These are phyloP conservation scores for Penicillium paneum DNA, from an alignment of 2,329 filamentous ascomycete species.

Conservation along the genomic window DNA sequence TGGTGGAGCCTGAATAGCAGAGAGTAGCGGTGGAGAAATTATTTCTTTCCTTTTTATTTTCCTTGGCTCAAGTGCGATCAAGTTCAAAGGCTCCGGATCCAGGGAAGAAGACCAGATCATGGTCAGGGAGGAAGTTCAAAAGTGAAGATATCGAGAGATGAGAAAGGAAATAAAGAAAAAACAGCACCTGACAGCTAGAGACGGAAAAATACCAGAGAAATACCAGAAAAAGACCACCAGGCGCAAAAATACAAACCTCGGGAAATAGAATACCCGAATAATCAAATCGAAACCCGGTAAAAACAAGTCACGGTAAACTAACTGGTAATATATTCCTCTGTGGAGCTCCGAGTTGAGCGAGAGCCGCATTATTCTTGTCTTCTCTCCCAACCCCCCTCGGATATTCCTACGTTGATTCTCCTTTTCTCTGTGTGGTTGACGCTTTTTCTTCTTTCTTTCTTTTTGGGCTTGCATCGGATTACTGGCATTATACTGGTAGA, in stretches of 20 bases:
- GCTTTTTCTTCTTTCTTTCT: neutral
- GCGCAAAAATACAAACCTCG: neutral
- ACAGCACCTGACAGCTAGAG: too few species aligned
- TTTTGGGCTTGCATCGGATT: neutral
- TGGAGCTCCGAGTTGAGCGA: neutral
- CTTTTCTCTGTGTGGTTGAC: neutral
- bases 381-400: neutral
- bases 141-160: neutral
- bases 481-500: constrained; percentile 3
- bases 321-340: neutral
- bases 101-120: neutral
- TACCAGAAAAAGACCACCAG: neutral
- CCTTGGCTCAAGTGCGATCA: neutral
- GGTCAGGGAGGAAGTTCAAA: neutral
- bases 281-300: neutral
- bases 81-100: constrained; percentile 2
- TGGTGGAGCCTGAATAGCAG: constrained; percentile 3
- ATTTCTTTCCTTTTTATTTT: neutral
- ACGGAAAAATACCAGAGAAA: neutral
- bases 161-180: neutral
- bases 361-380: constrained; percentile 1
- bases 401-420: constrained; percentile 3
- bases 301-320: neutral
- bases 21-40: constrained; percentile 7
- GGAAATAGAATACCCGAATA: neutral